A percentile compares a stretch with the other conserved stretches of the same genome.
Evolutionary conservation across 2,329 filamentous ascomycete genomes (phyloP).

Genomic region (Colletotrichum sp.): DNA sequence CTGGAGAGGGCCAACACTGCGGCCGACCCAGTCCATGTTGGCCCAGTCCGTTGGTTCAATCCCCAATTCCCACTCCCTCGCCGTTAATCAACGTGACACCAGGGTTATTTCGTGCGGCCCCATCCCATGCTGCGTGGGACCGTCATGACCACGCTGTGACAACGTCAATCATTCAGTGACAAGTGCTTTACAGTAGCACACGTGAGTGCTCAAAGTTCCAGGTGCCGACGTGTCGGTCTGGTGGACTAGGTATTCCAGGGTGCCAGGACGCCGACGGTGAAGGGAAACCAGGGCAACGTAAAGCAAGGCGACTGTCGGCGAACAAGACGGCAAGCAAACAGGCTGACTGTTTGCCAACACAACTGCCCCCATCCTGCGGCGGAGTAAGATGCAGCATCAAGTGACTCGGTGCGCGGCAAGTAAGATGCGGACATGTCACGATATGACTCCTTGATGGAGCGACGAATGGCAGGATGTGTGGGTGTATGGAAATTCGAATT

Average conservation of each 20-base stretch:
- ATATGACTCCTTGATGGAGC: conserved; percentile 13
- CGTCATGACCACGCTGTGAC: neutral
- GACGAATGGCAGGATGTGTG: neutral
- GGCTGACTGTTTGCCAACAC: conserved; percentile 17
- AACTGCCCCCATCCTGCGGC: conserved; percentile 14
- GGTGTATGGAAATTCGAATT: neutral
- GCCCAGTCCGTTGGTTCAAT: conserved; percentile 18
- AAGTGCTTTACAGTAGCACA: neutral
- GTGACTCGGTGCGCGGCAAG: conserved; percentile 15
- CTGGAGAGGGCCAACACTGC: conserved; percentile 10
- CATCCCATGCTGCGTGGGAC: conserved; percentile 19
- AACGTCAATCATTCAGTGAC: conserved; percentile 8
- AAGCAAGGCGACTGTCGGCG: neutral
- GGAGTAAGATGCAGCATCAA: conserved; percentile 19
- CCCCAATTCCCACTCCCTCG: conserved; percentile 11
- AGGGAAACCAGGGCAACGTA: conserved; percentile 1
- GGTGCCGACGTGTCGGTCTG: neutral
- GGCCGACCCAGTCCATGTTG: conserved; percentile 1
- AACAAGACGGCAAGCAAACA: conserved; percentile 11
- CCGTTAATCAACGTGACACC: conserved; percentile 19
- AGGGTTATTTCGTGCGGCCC: conserved; percentile 11
- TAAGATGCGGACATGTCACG: conserved; percentile 22
- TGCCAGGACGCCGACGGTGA: neutral
- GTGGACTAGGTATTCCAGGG: neutral
- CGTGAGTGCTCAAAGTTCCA: neutral